Base-by-base conservation (phyloP, 1,284 basidiomycete species). In the Leccinum subrobustum region DNA sequence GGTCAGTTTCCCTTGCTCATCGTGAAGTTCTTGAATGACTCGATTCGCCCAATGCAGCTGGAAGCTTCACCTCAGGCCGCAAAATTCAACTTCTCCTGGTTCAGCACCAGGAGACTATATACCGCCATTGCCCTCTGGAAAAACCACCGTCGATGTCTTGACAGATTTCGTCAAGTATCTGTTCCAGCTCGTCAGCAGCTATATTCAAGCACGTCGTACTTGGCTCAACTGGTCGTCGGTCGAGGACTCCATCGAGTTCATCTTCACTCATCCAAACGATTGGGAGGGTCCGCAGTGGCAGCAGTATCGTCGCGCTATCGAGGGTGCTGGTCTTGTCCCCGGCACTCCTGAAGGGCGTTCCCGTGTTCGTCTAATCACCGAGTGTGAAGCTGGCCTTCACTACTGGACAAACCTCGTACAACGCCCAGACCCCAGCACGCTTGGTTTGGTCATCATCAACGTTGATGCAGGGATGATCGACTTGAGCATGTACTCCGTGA, bases 371-470 rank as follows among this genome's bases (percentile, higher is more conserved):
- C 79, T 82, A 48, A 71, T 82, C 35, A 80, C 78, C 0, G 80
- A 82, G 63, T 81, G 80, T 4, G 81, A 83, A 66, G 81, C 80
- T 0, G 78, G 76, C 62, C 64, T 82, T 4, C 75, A 83, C 60
- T 82, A 75, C 60, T 81, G 80, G 55, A 62, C 70, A n/a, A 75
- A 72, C 52, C 70, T 79, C 8, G 61, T 71, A n/a, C 25, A 16
- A 29, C 16, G 25, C 6, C n/a, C 50, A 7, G 9, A 51, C 16
- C 4, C 6, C 8, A 51, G 27, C 20, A 48, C 20, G 5, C 44
- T 14, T 11, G 50, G 50, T n/a, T 25, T 51, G 8, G 50, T 51
- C 50, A 51, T 51, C 27, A 29, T 51, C 0, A 29, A 50, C 11
- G 48, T 27, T 4, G 23, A 7, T 50, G 48, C 6, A 14, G 48